Evolutionary conservation across 2,329 filamentous ascomycete species (phyloP), one percentile per base, ranked within the genome.

Genomic region (Furcasterigmium sp.): DNA sequence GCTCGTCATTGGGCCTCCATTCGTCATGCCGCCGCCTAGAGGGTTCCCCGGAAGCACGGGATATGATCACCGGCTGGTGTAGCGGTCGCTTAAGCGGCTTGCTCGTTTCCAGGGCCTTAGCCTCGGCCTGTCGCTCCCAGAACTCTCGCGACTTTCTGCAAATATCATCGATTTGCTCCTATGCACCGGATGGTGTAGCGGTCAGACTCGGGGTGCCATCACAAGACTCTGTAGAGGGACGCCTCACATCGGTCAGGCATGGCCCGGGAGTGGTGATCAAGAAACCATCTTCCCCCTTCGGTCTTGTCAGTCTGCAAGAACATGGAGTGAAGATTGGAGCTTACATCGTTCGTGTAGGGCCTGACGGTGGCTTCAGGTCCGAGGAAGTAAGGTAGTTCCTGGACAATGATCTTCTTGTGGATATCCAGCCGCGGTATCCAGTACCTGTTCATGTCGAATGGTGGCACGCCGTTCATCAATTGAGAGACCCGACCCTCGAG

Each of bases 91-190:
- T 80, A 44, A 80, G 61, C 39, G 66, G 58, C 51, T 71, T 75
- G 42, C 73, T 69, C 15, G 69, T 65, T 42, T 69, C 66, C 40
- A 68, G 62, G 40, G 64, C 58, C 49, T 69, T 69, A 32, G 73
- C 74, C 13, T 73, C 73, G 14, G 72, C 73, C 57, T 80, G 73
- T 15, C 62, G 71, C 49, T 80, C 73, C 75, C 75, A 81, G 47
- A 76, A 63, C 43, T 78, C 73, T 48, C 69, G 76, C 28, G 76
- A 80, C 57, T 80, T 80, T 47, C 67, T 59, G 58, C 77, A 81
- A 43, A 81, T 78, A 52, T 81, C 77, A 54, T 81, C 75, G 50
- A 81, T 80, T 67, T 81, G 77, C 61, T 80, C 76, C 77, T 80
- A 37, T 53, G 32, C 44, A 39, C 38, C 44, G 49, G 26, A 43